Conservation (phyloP, 2,329 filamentous ascomycete genomes). For the Leptographium flavum region DNA sequence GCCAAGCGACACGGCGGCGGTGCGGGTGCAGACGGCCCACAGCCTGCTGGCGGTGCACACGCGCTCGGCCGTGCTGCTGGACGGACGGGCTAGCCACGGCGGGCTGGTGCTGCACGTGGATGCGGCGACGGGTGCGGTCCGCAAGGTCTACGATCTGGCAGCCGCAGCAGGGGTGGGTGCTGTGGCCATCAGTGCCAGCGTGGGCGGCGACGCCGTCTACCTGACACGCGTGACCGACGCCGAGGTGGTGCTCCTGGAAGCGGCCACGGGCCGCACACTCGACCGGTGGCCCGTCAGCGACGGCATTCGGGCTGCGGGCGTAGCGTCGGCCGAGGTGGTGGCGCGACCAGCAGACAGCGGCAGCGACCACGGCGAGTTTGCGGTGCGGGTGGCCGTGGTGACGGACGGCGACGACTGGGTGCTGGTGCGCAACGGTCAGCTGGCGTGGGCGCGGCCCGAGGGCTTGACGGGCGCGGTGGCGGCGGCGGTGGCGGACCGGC, state of each 20-base stretch:
- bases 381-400: slow-evolving; percentile 63
- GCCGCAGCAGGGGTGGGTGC: slow-evolving; percentile 54
- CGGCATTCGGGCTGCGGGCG: slow-evolving; percentile 33
- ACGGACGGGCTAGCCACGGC: slow-evolving; percentile 34
- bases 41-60: slow-evolving; percentile 50
- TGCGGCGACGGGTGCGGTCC: slow-evolving; percentile 50
- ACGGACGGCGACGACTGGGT: slow-evolving; percentile 62
- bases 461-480: slow-evolving; percentile 67
- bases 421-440: slow-evolving; percentile 67
- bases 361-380: slow-evolving; percentile 46
- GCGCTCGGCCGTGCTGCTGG: slow-evolving; percentile 46
- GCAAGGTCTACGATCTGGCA: slow-evolving; percentile 70
- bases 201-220: slow-evolving; percentile 67
- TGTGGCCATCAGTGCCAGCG: slow-evolving; percentile 62
- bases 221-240: slow-evolving; percentile 70
- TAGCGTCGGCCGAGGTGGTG: slow-evolving; percentile 55
- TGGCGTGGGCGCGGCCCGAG: slow-evolving; percentile 70
- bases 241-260: slow-evolving; percentile 62
- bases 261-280: slow-evolving; percentile 60
- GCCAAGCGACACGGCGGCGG: slow-evolving; percentile 4
- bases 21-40: slow-evolving; percentile 5
- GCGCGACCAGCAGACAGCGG: slow-evolving; percentile 35
- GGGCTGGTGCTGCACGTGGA: slow-evolving; percentile 80
- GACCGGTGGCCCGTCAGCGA: slow-evolving; percentile 55
- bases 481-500: slow-evolving; percentile 67